Evolutionary conservation across 2,329 filamentous ascomycete genomes (phyloP).

Genomic region (Blastomyces gilchristii): DNA sequence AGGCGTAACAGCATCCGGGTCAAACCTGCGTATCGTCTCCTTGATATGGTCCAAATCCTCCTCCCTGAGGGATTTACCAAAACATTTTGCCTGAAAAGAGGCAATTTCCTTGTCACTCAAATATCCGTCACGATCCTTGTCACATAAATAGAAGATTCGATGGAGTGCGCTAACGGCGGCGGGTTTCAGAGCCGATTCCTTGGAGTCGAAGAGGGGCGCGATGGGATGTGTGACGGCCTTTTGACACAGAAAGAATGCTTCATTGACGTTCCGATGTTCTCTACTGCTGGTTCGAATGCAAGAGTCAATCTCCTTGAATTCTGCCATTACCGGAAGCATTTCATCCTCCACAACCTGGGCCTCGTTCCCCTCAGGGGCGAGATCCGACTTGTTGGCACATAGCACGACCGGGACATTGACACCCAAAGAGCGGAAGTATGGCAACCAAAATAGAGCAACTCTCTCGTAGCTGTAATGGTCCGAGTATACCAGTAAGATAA

Average conservation of each 20-base stretch:
- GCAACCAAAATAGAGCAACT: slow-evolving; percentile 96
- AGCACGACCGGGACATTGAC: slow-evolving; percentile 96
- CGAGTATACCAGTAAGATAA: slow-evolving; percentile 91
- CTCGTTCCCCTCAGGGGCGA: slow-evolving; percentile 62
- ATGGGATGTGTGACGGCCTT: slow-evolving; percentile 97
- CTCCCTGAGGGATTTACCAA: slow-evolving; percentile 70
- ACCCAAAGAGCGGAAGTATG: slow-evolving; percentile 92
- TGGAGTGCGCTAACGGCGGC: slow-evolving; percentile 76
- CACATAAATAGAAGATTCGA: slow-evolving; percentile 88
- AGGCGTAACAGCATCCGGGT: slow-evolving; percentile 52
- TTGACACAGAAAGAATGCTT: slow-evolving; percentile 94
- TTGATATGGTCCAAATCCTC: slow-evolving; percentile 90
- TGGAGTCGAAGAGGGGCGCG: slow-evolving; percentile 91
- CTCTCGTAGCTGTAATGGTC: slow-evolving; percentile 99
- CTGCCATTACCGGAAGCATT: slow-evolving; percentile 95
- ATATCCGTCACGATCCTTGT: slow-evolving; percentile 91
- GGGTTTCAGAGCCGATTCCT: slow-evolving; percentile 79
- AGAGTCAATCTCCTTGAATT: slow-evolving; percentile 97
- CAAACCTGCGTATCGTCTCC: slow-evolving; percentile 61
- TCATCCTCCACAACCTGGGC: slow-evolving; percentile 88
- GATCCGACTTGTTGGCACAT: slow-evolving; percentile 95
- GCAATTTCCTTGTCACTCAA: slow-evolving; percentile 84
- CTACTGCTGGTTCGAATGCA: slow-evolving; percentile 90
- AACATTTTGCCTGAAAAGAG: slow-evolving; percentile 83
- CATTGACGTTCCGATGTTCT: slow-evolving; percentile 88